phyloP scores from a whole-genome alignment of 2,329 filamentous ascomycete genomes.

The Colletotrichum aenigma region DNA sequence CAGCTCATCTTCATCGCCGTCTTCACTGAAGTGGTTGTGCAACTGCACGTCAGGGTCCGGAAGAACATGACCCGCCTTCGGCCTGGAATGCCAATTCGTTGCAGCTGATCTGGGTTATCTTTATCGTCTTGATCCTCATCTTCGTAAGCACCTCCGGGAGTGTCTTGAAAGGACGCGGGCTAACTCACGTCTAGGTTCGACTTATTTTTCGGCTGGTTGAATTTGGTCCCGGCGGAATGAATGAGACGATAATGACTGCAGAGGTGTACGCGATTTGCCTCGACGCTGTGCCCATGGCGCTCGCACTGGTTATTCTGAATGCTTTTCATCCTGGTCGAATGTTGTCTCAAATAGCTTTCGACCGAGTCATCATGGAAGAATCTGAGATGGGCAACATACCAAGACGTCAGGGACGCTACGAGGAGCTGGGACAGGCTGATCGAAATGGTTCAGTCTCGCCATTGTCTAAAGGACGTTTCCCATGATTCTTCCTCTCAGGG shows the following conservation, averaged over 20 bases:
- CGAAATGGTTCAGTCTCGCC: not conserved
- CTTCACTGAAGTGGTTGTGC: not conserved
- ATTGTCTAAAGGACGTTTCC: not conserved
- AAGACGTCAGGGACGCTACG: not conserved
- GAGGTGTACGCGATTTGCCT: not conserved
- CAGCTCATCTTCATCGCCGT: not conserved
- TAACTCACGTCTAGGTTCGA: not conserved
- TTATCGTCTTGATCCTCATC: not conserved
- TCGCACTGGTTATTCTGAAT: not conserved
- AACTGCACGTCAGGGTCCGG: not conserved
- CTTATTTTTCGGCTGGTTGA: not conserved
- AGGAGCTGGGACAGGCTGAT: not conserved
- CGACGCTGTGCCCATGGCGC: not conserved
- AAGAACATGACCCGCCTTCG: not conserved
- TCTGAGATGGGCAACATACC: not conserved
- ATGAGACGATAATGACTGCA: not conserved
- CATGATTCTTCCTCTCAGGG: not conserved
- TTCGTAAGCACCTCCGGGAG: not conserved
- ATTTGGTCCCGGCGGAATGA: not conserved
- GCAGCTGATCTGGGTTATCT: not conserved
- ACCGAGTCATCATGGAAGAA: not conserved
- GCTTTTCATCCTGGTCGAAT: not conserved
- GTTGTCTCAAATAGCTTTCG: not conserved
- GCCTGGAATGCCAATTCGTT: not conserved
- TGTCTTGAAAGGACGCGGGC: not conserved